phyloP scores from a whole-genome alignment of 805 yeast genomes.

The Cyberlindnera euphorbiiphila region DNA sequence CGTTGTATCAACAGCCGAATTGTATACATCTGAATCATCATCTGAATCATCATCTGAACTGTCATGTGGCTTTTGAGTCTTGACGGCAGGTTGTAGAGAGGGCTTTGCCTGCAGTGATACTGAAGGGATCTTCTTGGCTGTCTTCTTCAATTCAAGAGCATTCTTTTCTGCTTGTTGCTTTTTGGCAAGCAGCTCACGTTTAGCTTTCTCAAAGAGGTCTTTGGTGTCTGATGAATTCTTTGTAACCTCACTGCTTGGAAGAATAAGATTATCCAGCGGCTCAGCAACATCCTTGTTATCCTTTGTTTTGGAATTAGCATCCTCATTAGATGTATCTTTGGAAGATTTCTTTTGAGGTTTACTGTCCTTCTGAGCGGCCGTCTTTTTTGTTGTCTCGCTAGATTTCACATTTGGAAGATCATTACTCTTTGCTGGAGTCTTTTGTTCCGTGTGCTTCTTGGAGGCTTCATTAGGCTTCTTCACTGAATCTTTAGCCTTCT shows the following conservation, averaged over 20 bases:
- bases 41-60: conserved; percentile 2
- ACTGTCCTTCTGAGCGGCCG: background rate
- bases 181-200: conserved; percentile 12
- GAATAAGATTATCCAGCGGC: conserved; percentile 5
- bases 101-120: background rate
- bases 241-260: conserved; percentile 9
- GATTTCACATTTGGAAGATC: background rate
- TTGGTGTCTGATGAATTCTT: conserved; percentile 8
- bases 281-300: too few relatives aligned
- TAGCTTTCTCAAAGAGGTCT: conserved; percentile 14
- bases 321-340: background rate
- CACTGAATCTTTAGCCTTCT: background rate
- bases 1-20: background rate
- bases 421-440: background rate
- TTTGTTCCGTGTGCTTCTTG: background rate
- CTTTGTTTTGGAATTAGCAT: too few relatives aligned
- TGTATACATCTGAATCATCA: background rate
- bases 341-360: background rate
- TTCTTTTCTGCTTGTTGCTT: conserved; percentile 8
- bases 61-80: background rate
- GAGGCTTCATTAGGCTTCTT: too few relatives aligned
- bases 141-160: conserved; percentile 1
- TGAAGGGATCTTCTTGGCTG: conserved; percentile 4
- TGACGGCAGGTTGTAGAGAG: background rate
- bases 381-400: background rate